These are phyloP conservation scores for Saccharomyces uvarum DNA, from an alignment of 1,139 yeast species.

Conservation along the genomic window DNA sequence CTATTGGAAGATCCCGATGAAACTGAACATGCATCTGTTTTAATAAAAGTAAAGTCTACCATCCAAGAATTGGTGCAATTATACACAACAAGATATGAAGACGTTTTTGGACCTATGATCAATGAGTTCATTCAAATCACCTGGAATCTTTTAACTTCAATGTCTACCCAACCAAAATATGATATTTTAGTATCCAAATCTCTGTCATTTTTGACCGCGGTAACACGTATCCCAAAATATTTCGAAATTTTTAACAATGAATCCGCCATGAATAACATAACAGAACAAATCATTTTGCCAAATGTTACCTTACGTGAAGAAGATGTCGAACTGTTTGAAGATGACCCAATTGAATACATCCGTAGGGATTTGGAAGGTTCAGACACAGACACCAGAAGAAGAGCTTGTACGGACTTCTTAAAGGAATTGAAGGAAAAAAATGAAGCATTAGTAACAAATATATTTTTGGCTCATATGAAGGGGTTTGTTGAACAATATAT, in stretches of 20 bases:
- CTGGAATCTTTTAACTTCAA: constrained; percentile 67
- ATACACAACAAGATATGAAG: constrained; percentile 86
- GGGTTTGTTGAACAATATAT: constrained; percentile 51
- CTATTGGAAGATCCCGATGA: constrained; percentile 47
- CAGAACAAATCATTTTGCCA: constrained; percentile 80
- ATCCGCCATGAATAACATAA: constrained; percentile 62
- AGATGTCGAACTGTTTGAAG: constrained; percentile 91
- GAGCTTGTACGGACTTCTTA: constrained; percentile 84
- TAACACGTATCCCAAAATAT: constrained; percentile 62
- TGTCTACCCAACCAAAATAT: constrained; percentile 65
- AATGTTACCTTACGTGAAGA: constrained; percentile 75
- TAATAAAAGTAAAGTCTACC: constrained; percentile 71
- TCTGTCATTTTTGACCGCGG: constrained; percentile 73
- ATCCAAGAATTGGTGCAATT: constrained; percentile 80
- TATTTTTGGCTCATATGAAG: constrained; percentile 70
- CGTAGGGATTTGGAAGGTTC: constrained; percentile 93
- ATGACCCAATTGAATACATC: constrained; percentile 89
- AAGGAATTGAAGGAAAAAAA: constrained; percentile 78
- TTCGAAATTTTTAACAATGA: constrained; percentile 61
- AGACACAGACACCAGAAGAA: constrained; percentile 84
- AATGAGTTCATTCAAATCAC: constrained; percentile 72
- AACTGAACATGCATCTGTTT: constrained; percentile 64
- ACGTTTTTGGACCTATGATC: constrained; percentile 71
- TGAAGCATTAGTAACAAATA: constrained; percentile 63
- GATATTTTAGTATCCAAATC: constrained; percentile 81